Percentiles rank a stretch among this genome's conserved stretches.
These are phyloP conservation scores for Pyrus communis DNA, from an alignment of 306 rosid species.

Conservation along the genomic window DNA sequence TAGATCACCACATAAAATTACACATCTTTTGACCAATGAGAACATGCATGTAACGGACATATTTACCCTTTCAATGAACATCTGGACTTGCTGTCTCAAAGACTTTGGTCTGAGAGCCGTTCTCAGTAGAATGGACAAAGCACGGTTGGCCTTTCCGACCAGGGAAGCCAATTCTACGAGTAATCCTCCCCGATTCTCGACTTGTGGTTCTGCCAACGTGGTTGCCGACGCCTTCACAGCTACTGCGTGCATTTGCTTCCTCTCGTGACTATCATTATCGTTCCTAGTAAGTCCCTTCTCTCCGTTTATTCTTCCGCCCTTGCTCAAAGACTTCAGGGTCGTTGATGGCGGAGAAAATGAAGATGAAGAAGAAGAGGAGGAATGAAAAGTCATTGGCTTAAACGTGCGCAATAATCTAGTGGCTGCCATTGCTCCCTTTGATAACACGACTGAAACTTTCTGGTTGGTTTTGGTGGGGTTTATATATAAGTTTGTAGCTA, in stretches of 20 bases:
- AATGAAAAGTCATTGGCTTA: slow-evolving; percentile 12
- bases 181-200: background rate
- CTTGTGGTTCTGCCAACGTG: background rate
- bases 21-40: background rate
- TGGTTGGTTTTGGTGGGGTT: background rate
- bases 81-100: slow-evolving; percentile 22
- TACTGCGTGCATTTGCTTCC: background rate
- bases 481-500: background rate
- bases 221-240: slow-evolving; percentile 9
- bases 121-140: slow-evolving; percentile 10
- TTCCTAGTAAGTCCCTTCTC: background rate
- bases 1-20: background rate
- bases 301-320: background rate
- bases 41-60: background rate
- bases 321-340: slow-evolving; percentile 1
- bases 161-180: slow-evolving; percentile 16
- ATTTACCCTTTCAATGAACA: slow-evolving; percentile 39
- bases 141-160: background rate
- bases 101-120: background rate
- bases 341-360: background rate
- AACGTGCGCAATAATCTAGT: slow-evolving; percentile 19
- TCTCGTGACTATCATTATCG: background rate
- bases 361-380: slow-evolving; percentile 16
- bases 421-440: slow-evolving; percentile 25
- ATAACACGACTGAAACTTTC: background rate